Evolutionary conservation across 495 filamentous ascomycete genomes (phyloP).

Genomic region (Xylaria palmicola): DNA sequence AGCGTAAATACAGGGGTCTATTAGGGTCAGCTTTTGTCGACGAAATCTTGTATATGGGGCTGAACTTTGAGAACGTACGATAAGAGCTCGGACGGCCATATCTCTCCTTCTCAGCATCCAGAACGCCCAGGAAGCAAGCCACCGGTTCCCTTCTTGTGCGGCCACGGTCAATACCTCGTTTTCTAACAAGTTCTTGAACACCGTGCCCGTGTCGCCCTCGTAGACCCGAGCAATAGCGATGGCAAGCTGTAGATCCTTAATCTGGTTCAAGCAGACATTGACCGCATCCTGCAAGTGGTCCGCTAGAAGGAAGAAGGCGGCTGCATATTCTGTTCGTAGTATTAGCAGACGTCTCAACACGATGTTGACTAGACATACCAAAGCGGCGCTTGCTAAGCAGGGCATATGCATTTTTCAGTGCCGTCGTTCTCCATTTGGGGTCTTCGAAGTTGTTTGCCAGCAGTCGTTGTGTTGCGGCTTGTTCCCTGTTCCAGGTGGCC

Average conservation of each 20-base stretch:
- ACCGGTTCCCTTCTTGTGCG: conserved; percentile 78
- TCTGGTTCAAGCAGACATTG: conserved; percentile 77
- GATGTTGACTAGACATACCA: conserved; percentile 49
- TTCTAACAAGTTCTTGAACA: conserved; percentile 70
- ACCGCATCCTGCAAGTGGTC: conserved; percentile 82
- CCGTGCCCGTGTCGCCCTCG: conserved; percentile 78
- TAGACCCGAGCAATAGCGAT: conserved; percentile 86
- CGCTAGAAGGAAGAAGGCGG: conserved; percentile 91
- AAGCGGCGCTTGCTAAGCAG: conserved; percentile 88
- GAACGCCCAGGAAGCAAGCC: conserved; percentile 94
- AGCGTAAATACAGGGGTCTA: conserved; percentile 77
- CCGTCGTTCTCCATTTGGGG: conserved; percentile 81
- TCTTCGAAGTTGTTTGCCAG: conserved; percentile 87
- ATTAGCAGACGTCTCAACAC: conserved; percentile 12
- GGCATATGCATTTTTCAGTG: conserved; percentile 97
- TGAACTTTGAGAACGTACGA: no score
- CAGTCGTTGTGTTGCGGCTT: conserved; percentile 70
- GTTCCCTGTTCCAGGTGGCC: conserved; percentile 87
- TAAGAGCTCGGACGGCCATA: conserved; percentile 81
- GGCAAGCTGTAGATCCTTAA: conserved; percentile 86
- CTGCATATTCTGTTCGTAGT: conserved; percentile 73
- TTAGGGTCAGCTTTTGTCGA: conserved; percentile 19
- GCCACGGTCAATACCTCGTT: conserved; percentile 79
- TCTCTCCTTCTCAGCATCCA: conserved; percentile 85
- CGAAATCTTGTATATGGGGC: no score